Percentiles rank a stretch among this genome's conserved stretches.
These are phyloP conservation scores for Pouteria campechiana DNA, from an alignment of 179 eudicot genomes.

Conservation along the genomic window DNA sequence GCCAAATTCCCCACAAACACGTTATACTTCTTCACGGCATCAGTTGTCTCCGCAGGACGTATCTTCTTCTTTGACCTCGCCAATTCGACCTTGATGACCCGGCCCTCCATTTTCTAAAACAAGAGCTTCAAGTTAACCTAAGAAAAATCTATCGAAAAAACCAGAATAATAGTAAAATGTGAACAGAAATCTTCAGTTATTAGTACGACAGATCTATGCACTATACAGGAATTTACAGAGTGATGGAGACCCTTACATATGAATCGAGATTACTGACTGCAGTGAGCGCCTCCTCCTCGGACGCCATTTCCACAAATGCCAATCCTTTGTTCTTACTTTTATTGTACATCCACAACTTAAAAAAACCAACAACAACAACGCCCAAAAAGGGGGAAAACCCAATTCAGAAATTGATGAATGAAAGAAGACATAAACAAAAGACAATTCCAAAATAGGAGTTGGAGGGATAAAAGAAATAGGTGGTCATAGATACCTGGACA, in stretches of 20 bases:
- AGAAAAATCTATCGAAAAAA: not conserved
- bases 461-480: not conserved
- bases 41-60: constrained; percentile 14
- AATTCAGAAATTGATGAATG: constrained; percentile 5
- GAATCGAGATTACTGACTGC: constrained; percentile 57
- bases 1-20: constrained; percentile 63
- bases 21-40: constrained; percentile 39
- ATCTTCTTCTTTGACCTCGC: constrained; percentile 46
- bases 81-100: constrained; percentile 47
- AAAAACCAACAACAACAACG: constrained; percentile 1
- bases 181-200: not conserved
- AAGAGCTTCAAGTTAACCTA: not conserved
- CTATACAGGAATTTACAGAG: not conserved
- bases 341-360: constrained; percentile 62
- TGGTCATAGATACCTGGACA: constrained; percentile 41
- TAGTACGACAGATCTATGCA: not conserved
- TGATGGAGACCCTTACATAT: constrained; percentile 32
- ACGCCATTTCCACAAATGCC: constrained; percentile 83
- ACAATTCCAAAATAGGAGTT: not conserved
- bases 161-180: not conserved
- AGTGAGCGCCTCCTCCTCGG: constrained; percentile 68
- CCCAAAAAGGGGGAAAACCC: constrained; percentile 3
- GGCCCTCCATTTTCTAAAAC: constrained; percentile 60
- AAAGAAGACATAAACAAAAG: not conserved
- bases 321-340: constrained; percentile 74